Evolutionary conservation across 2,329 filamentous ascomycete genomes (phyloP), one percentile per base, ranked within the genome.

Genomic region (Fusarium domesticum): DNA sequence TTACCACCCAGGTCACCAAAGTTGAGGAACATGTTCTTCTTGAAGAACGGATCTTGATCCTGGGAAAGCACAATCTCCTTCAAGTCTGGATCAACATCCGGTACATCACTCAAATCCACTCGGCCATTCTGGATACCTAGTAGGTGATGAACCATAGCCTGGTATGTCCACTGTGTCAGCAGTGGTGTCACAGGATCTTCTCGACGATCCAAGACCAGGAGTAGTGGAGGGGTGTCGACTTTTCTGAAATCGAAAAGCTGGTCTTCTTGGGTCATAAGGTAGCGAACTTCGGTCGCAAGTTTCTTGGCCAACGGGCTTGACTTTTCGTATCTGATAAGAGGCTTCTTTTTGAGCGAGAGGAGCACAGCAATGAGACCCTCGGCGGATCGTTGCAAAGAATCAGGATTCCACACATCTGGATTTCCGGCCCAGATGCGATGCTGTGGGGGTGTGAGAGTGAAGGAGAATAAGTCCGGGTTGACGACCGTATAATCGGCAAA

Each of bases 71-170:
- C 91, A 45, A 98, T 93, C 69, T 98, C 93, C 61, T 86, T 91
- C 42, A 96, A 75, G 64, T 96, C 92, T 1, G 89, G 86, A 14
- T 88, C 78, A 43, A 95, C 81, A 42, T 95, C 90, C 11, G 88
- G 88, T 0, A 96, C 84, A 43, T 88, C 80, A 50, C 85, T 86
- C 25, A 98, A 74, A 62, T 96, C 87, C 1, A 98, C 93, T 39
- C 92, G 81, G n/a, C 93, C 93, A 64, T 97, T 97, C 46, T 87
- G 81, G 54, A 98, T 96, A 5, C 93, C 93, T 11, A 98, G 75
- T 2, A 97, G 72, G 62, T 98, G 93, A 64, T 98, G 93, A 1
- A 98, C 93, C 91, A 98, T 98, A n/a, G 93, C 93, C 69, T 98
- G 93, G 62, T 98, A 98, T 18, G 93, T 98, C 93, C 93, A 98